These are phyloP conservation scores for Phytophthora idaei DNA, from an alignment of 352 stramenopile species.

Conservation along the genomic window DNA sequence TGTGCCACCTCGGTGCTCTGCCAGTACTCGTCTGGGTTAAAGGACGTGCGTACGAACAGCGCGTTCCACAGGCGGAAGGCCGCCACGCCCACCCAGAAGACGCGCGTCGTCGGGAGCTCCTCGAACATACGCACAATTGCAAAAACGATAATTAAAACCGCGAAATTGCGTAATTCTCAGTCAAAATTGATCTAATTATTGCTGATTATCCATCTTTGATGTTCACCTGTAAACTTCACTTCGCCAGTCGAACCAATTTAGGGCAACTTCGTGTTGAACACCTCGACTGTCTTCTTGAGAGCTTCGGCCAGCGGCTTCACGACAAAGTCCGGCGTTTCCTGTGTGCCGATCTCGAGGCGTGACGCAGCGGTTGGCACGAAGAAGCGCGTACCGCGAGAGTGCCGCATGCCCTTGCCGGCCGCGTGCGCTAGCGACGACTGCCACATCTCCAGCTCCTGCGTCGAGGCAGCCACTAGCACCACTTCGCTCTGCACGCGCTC, in stretches of 20 bases:
- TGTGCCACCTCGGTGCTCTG: constrained; percentile 89
- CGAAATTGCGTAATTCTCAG: not conserved
- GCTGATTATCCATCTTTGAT: not conserved
- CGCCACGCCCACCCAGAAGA: constrained; percentile 59
- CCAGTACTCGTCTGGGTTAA: constrained; percentile 92
- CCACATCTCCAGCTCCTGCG: constrained; percentile 90
- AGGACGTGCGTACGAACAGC: constrained; percentile 84
- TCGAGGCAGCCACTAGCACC: constrained; percentile 65
- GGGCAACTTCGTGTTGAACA: constrained; percentile 81
- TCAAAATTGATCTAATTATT: constrained; percentile 38
- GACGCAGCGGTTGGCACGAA: constrained; percentile 84
- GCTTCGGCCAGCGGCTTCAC: constrained; percentile 73
- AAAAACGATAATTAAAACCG: constrained; percentile 11
- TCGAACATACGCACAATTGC: constrained; percentile 32
- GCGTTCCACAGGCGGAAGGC: constrained; percentile 82
- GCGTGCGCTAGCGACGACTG: constrained; percentile 85
- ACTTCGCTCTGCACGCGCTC: constrained; percentile 83
- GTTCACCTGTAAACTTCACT: constrained; percentile 3
- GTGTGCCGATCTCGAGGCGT: constrained; percentile 79
- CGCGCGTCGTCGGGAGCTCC: constrained; percentile 34
- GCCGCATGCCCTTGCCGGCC: constrained; percentile 75
- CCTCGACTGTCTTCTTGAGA: constrained; percentile 81
- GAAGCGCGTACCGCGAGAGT: constrained; percentile 84
- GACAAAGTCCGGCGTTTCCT: constrained; percentile 81
- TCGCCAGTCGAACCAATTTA: constrained; percentile 26